phyloP scores from a whole-genome alignment of 306 rosid genomes.

The Calophaca sinica region DNA sequence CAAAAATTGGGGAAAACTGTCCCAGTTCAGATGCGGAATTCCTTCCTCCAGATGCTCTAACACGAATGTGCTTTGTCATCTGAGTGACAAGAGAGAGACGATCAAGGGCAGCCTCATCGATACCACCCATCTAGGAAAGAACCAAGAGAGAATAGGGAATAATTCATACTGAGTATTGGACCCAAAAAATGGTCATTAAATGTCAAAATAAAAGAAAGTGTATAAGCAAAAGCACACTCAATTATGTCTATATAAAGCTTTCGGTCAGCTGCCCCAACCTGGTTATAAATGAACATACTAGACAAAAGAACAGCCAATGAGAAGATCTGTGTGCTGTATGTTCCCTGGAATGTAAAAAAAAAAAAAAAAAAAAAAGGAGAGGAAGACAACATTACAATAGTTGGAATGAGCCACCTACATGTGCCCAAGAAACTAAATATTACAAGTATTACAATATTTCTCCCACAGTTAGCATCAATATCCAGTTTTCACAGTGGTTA shows the following conservation, averaged over 20 bases:
- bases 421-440: slow-evolving; percentile 3
- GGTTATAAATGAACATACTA: slow-evolving; percentile 94
- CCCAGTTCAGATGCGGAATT: slow-evolving; percentile 81
- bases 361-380: slow-evolving; percentile 25
- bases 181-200: slow-evolving; percentile 19
- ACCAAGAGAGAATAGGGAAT: not conserved
- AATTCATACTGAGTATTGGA: not conserved
- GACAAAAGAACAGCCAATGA: slow-evolving; percentile 92
- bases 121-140: slow-evolving; percentile 81
- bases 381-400: slow-evolving; percentile 3
- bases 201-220: not conserved
- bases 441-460: not conserved
- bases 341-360: slow-evolving; percentile 73
- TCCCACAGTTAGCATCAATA: slow-evolving; percentile 1
- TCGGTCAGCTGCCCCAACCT: slow-evolving; percentile 58
- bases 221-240: slow-evolving; percentile 12
- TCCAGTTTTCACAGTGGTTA: not conserved
- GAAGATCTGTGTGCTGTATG: slow-evolving; percentile 96
- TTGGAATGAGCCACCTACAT: not conserved
- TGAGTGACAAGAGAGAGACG: slow-evolving; percentile 93
- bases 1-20: slow-evolving; percentile 91
- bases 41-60: slow-evolving; percentile 81
- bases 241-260: slow-evolving; percentile 4
- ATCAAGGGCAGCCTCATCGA: slow-evolving; percentile 89
- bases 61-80: slow-evolving; percentile 85